Conservation (phyloP, 139 green algal genomes). For the Chlorella sp. region DNA sequence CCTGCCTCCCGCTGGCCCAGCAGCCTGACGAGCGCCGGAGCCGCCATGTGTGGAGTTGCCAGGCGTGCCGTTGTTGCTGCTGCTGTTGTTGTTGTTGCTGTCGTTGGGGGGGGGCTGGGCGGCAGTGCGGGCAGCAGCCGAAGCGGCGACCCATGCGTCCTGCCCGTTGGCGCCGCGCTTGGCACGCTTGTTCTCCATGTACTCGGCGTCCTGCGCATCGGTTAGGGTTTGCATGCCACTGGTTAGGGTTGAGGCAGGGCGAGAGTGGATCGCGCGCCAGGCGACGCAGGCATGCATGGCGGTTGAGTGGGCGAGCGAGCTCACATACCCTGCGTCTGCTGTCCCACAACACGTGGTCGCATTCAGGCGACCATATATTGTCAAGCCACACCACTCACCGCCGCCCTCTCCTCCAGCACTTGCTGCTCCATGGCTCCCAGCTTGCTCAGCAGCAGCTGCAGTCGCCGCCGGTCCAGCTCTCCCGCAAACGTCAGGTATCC, state of each 20-base stretch:
- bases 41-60: background rate
- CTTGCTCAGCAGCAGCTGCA: conserved; percentile 62
- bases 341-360: no score
- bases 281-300: no score
- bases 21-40: background rate
- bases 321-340: no score
- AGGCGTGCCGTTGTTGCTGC: no score
- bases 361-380: no score
- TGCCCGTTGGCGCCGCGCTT: conserved; percentile 24
- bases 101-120: background rate
- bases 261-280: no score
- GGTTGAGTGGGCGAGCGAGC: no score
- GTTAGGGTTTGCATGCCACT: background rate
- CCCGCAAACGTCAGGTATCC: conserved; percentile 84
- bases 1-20: background rate
- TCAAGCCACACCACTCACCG: conserved; percentile 41
- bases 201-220: conserved; percentile 71
- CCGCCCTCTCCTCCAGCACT: conserved; percentile 65
- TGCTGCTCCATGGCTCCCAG: conserved; percentile 64
- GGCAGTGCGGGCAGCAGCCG: background rate
- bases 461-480: conserved; percentile 46
- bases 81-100: conserved; percentile 7
- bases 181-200: conserved; percentile 59
- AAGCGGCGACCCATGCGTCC: background rate
- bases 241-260: no score